Conservation (phyloP, 352 stramenopile genomes). For the Phytophthora megakarya region DNA sequence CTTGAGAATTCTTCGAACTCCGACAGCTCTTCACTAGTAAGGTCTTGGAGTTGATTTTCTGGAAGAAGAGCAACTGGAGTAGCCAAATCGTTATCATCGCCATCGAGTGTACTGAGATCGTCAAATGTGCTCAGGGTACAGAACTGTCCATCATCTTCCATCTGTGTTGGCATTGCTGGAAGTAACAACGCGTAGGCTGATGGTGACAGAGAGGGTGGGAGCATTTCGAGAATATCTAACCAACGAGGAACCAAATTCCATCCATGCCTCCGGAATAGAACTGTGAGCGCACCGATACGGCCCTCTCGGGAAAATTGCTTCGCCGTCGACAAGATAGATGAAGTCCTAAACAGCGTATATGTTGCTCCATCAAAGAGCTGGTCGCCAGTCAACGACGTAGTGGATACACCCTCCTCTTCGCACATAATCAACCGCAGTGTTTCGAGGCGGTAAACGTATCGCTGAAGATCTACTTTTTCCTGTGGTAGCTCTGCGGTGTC, state of each 20-base stretch:
- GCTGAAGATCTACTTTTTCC: conserved; percentile 36
- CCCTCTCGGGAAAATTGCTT: conserved; percentile 57
- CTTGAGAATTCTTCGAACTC: conserved; percentile 41
- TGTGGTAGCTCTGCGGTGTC: conserved; percentile 9
- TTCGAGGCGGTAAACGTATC: conserved; percentile 54
- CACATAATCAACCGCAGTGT: conserved; percentile 46
- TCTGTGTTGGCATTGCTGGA: conserved; percentile 40
- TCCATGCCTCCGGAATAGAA: conserved; percentile 58
- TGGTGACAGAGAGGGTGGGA: conserved; percentile 48
- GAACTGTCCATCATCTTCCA: conserved; percentile 44
- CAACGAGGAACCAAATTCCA: conserved; percentile 58
- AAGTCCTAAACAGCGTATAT: conserved; percentile 35
- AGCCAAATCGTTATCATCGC: conserved; percentile 17
- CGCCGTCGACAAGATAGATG: conserved; percentile 43
- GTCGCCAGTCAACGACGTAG: conserved; percentile 25
- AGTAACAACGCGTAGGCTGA: conserved; percentile 51
- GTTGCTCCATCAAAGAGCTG: conserved; percentile 51
- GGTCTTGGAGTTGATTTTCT: conserved; percentile 52
- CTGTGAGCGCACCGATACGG: conserved; percentile 43
- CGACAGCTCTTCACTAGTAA: conserved; percentile 42
- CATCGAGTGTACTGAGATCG: background rate
- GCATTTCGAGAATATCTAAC: conserved; percentile 48
- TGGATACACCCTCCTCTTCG: conserved; percentile 30
- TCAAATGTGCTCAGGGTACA: conserved; percentile 38
- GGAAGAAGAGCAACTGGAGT: conserved; percentile 31